Percentiles rank a stretch among this genome's conserved stretches.
Conservation (phyloP, 2,329 filamentous ascomycete species). For the Alternaria sp. region DNA sequence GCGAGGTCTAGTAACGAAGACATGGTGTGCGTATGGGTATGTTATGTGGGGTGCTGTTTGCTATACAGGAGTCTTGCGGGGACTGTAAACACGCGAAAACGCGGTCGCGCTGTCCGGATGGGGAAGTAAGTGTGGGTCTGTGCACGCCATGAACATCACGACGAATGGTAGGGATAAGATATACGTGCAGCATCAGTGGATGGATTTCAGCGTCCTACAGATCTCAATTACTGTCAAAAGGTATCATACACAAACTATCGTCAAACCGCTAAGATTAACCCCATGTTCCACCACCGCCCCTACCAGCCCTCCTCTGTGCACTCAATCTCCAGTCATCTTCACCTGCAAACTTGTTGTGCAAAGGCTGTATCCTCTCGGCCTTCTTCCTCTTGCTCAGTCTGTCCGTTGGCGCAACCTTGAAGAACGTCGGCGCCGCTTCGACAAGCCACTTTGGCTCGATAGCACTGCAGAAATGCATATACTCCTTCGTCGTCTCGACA, state of each 20-base stretch:
- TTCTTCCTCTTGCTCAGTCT: conserved; percentile 89
- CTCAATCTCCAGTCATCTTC: conserved; percentile 96
- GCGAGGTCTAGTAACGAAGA: conserved; percentile 62
- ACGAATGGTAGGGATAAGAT: neutral
- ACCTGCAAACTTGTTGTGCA: conserved; percentile 90
- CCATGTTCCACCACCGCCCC: conserved; percentile 94
- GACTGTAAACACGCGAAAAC: conserved; percentile 35
- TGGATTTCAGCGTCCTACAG: neutral
- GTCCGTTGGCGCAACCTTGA: conserved; percentile 93
- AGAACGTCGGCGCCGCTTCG: conserved; percentile 97
- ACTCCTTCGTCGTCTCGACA: conserved; percentile 94
- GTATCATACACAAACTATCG: neutral
- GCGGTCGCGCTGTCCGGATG: conserved; percentile 32
- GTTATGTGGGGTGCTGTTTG: conserved; percentile 15
- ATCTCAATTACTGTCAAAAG: neutral
- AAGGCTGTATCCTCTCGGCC: conserved; percentile 91
- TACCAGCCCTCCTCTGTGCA: conserved; percentile 83
- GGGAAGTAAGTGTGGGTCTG: conserved; percentile 27
- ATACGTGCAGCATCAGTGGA: neutral
- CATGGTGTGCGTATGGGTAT: conserved; percentile 50
- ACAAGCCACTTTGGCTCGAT: conserved; percentile 97
- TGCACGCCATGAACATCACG: conserved; percentile 6
- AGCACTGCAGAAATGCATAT: conserved; percentile 92
- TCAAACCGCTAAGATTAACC: conserved; percentile 61
- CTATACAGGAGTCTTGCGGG: conserved; percentile 21